Conservation (phyloP, 257 asterid species). For the Fraxinus quadrangulata region DNA sequence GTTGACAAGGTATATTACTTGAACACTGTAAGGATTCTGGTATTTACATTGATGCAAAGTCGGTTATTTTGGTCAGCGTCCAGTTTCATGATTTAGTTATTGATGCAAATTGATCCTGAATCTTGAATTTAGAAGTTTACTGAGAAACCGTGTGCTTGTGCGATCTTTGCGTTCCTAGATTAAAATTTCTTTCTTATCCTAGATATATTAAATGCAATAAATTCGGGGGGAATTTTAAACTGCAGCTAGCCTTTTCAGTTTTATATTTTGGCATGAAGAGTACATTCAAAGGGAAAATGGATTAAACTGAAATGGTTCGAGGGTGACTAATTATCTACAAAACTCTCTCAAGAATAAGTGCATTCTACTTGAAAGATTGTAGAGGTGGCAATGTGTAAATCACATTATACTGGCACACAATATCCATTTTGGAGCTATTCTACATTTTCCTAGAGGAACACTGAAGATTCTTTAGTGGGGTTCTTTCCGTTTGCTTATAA, state of each 20-base stretch:
- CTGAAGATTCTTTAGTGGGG: not conserved
- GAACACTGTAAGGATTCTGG: not conserved
- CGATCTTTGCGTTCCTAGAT: not conserved
- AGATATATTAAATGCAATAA: not conserved
- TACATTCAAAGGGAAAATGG: not conserved
- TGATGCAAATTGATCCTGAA: constrained; percentile 9
- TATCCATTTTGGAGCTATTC: not conserved
- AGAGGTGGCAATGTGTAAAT: not conserved
- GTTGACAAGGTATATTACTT: constrained; percentile 58
- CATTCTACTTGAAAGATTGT: too few species aligned
- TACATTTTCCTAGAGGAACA: not conserved
- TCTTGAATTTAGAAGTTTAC: not conserved
- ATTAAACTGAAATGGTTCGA: not conserved
- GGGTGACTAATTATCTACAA: not conserved
- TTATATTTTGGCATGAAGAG: not conserved
- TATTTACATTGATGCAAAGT: not conserved
- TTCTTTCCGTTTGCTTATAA: not conserved
- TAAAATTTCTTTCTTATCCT: not conserved
- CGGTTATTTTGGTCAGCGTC: not conserved
- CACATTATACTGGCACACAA: not conserved
- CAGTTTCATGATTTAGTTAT: not conserved
- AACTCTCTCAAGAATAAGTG: not conserved
- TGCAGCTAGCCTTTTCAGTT: not conserved
- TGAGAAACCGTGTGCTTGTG: not conserved
- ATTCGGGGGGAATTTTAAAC: not conserved